A percentile compares a stretch with the other conserved stretches of the same genome.
Conservation (phyloP, 371 early-diverging fungal species). For the Actinomucor elegans region DNA sequence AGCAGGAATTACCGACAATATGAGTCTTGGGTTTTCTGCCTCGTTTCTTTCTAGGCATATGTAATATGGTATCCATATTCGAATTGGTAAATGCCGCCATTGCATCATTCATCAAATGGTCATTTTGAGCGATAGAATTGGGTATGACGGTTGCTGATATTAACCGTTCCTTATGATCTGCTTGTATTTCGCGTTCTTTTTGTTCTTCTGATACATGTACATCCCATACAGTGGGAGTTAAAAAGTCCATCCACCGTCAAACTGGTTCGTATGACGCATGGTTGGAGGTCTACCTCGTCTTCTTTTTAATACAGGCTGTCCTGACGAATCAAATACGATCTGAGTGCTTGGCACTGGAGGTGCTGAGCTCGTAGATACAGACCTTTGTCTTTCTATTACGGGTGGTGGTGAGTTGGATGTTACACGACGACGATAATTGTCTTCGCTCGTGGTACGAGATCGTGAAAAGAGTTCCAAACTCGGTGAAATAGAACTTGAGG, state of each 20-base stretch:
- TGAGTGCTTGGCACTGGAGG: slow-evolving; percentile 11
- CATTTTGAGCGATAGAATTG: not conserved
- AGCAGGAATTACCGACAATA: slow-evolving; percentile 50
- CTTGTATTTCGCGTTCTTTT: slow-evolving; percentile 5
- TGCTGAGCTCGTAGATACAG: slow-evolving; percentile 15
- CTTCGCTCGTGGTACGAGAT: not conserved
- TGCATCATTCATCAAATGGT: slow-evolving; percentile 22
- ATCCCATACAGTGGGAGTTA: slow-evolving; percentile 50
- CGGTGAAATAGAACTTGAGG: too few relatives aligned
- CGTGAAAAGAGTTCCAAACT: too few relatives aligned
- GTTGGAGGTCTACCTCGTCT: slow-evolving; percentile 44
- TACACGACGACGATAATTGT: not conserved
- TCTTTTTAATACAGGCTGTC: slow-evolving; percentile 41
- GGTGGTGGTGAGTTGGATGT: not conserved
- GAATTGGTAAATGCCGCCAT: slow-evolving; percentile 49
- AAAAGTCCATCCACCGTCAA: slow-evolving; percentile 45
- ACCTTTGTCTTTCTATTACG: not conserved
- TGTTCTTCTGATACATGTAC: slow-evolving; percentile 20
- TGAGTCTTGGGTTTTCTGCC: slow-evolving; percentile 52
- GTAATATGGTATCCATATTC: slow-evolving; percentile 43
- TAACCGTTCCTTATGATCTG: slow-evolving; percentile 10
- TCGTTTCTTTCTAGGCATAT: slow-evolving; percentile 47
- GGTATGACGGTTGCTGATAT: not conserved
- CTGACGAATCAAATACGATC: slow-evolving; percentile 18
- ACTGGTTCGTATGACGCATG: slow-evolving; percentile 9